Evolutionary conservation across 73 alveolate species (phyloP).

Genomic region (Paramecium sexaurelia): DNA sequence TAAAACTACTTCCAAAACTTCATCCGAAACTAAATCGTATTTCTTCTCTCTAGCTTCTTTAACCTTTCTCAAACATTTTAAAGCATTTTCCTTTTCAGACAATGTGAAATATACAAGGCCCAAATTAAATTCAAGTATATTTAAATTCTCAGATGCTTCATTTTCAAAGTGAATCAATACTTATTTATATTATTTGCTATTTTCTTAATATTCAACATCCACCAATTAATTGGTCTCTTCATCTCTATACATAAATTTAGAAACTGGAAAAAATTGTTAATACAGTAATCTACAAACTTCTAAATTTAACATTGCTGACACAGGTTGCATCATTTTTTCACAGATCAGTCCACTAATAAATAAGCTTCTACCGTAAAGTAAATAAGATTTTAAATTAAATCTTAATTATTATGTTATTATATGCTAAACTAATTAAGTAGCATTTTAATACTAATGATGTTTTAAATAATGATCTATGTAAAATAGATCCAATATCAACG

Average conservation of each 20-base stretch:
- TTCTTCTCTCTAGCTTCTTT: not conserved
- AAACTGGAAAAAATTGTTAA: not conserved
- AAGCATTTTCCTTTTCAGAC: not conserved
- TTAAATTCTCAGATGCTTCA: not conserved
- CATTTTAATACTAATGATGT: not conserved
- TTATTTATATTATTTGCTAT: not conserved
- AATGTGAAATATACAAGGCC: slow-evolving; percentile 5
- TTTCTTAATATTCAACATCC: not conserved
- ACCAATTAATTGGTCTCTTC: not conserved
- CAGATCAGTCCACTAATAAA: not conserved
- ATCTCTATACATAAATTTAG: not conserved
- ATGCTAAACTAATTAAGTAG: not conserved
- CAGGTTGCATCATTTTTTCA: not conserved
- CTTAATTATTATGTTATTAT: not conserved
- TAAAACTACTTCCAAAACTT: not conserved
- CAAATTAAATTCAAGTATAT: slow-evolving; percentile 3
- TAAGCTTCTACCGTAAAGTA: not conserved
- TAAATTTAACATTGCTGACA: not conserved
- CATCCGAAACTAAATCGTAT: not conserved
- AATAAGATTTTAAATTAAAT: not conserved
- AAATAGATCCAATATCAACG: not conserved
- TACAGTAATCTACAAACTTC: not conserved
- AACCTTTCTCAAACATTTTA: not conserved
- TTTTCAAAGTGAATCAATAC: not conserved
- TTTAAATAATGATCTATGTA: not conserved